Evolutionary conservation across 1,139 yeast species (phyloP).

Genomic region (Suhomyces maxii): DNA sequence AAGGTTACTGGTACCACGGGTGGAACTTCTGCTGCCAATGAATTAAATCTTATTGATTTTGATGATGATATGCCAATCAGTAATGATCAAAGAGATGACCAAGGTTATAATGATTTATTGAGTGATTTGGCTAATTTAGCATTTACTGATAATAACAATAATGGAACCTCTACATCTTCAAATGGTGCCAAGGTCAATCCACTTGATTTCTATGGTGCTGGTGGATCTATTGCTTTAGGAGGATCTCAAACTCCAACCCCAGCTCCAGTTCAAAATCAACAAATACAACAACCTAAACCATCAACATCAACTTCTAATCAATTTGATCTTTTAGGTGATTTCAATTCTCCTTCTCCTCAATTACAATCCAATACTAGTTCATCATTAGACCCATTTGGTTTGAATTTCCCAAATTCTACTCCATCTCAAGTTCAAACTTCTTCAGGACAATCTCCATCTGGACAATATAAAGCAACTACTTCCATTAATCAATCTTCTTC

Average conservation of each 20-base stretch:
- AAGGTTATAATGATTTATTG: conserved; percentile 63
- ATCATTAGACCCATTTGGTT: conserved; percentile 51
- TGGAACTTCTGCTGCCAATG: conserved; percentile 36
- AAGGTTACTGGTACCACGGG: conserved; percentile 26
- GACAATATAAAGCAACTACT: conserved; percentile 15
- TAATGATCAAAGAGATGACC: conserved; percentile 43
- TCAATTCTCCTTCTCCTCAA: conserved; percentile 49
- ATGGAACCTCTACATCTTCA: conserved; percentile 14
- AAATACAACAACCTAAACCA: conserved; percentile 14
- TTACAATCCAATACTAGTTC: conserved; percentile 40
- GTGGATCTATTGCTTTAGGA: conserved; percentile 47
- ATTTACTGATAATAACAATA: conserved; percentile 32
- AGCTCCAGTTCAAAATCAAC: conserved; percentile 5
- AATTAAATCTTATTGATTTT: conserved; percentile 73
- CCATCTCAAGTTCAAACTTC: conserved; percentile 32
- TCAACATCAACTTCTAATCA: conserved; percentile 18
- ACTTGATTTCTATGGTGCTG: conserved; percentile 47
- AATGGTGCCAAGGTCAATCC: conserved; percentile 30
- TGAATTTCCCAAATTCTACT: conserved; percentile 45
- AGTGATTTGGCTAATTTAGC: conserved; percentile 70
- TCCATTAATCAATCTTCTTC: conserved; percentile 48
- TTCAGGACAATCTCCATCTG: conserved; percentile 4
- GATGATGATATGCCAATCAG: conserved; percentile 49
- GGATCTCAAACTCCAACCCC: conserved; percentile 15
- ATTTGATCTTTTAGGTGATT: conserved; percentile 46